Evolutionary conservation across 2,329 filamentous ascomycete genomes (phyloP).

Genomic region (Aspergillus piperis): DNA sequence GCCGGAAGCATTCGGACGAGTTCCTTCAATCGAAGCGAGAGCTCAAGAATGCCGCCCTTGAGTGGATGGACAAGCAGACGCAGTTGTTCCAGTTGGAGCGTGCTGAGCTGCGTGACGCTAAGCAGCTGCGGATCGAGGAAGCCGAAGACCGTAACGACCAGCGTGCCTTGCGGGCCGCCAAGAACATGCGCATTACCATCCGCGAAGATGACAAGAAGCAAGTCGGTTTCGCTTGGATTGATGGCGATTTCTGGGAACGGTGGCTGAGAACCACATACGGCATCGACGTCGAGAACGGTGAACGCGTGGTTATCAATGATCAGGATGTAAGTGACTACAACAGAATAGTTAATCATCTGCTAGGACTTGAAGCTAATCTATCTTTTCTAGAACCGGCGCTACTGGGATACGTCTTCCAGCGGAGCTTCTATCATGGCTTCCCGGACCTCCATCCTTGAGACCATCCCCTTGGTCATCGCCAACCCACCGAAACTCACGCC

Average conservation of each 20-base stretch:
- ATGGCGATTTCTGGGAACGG: conserved; percentile 94
- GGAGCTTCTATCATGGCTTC: conserved; percentile 88
- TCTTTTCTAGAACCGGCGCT: conserved; percentile 71
- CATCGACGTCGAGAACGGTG: conserved; percentile 80
- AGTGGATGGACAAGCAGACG: conserved; percentile 98
- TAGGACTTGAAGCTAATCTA: conserved; percentile 29
- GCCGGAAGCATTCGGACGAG: conserved; percentile 74
- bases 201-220: conserved; percentile 83
- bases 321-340: conserved; percentile 72
- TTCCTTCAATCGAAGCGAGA: conserved; percentile 79
- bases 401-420: conserved; percentile 90
- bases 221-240: conserved; percentile 95
- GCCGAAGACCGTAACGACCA: conserved; percentile 92
- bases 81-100: conserved; percentile 89
- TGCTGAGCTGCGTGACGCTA: conserved; percentile 89
- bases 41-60: conserved; percentile 90
- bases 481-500: conserved; percentile 51
- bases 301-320: conserved; percentile 94
- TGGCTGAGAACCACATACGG: conserved; percentile 97
- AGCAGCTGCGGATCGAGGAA: conserved; percentile 94
- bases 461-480: conserved; percentile 56
- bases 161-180: conserved; percentile 79
- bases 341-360: not conserved
- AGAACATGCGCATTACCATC: conserved; percentile 89
- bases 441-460: conserved; percentile 87